Conservation (phyloP, 345 rosid species). For the Eucalyptus globulus region DNA sequence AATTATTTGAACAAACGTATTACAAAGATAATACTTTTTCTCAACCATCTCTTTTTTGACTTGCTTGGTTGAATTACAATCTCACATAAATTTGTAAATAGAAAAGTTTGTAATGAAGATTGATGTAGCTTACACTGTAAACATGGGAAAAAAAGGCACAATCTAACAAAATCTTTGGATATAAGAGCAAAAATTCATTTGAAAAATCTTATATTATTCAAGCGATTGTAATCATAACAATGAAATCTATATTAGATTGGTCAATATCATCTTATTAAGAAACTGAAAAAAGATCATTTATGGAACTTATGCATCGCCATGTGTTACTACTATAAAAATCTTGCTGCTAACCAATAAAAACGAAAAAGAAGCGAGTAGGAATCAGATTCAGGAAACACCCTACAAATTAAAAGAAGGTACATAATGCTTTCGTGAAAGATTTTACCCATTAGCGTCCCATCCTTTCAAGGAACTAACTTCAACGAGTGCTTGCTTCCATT, state of each 20-base stretch:
- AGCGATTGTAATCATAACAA: not conserved
- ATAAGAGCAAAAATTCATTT: not conserved
- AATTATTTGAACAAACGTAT: too few species aligned
- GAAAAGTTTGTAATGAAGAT: not conserved
- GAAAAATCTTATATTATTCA: not conserved
- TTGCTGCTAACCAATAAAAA: not conserved
- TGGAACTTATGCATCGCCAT: not conserved
- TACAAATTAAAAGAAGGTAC: not conserved
- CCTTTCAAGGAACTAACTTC: not conserved
- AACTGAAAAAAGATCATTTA: fast-evolving
- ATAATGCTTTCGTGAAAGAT: not conserved
- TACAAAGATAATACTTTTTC: too few species aligned
- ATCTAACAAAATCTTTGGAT: not conserved
- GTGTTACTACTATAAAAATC: not conserved
- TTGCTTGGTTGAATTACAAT: too few species aligned
- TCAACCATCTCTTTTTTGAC: too few species aligned
- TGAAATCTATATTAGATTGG: not conserved
- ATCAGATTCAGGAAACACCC: not conserved
- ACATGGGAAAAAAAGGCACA: not conserved
- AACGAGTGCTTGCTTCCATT: not conserved
- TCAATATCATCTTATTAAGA: too few species aligned
- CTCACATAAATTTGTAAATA: not conserved
- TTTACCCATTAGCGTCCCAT: not conserved
- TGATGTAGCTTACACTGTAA: not conserved
- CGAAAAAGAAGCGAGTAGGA: not conserved